Base-by-base conservation (phyloP, 2,329 filamentous ascomycete genomes). In the Pseudocercospora macadamiae region DNA sequence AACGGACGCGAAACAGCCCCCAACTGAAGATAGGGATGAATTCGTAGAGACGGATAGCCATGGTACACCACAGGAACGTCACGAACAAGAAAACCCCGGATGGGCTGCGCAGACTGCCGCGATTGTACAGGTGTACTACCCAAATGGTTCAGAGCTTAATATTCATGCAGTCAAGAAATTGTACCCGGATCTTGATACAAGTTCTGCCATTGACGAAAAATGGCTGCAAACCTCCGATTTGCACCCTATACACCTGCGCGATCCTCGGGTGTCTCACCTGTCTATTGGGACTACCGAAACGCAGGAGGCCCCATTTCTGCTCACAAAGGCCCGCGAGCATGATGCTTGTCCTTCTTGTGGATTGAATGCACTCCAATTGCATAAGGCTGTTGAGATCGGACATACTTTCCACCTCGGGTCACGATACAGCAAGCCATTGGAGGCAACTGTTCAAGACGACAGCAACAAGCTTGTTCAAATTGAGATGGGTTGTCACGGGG, bases 401-500 rank as follows among this genome's bases (percentile, higher is more conserved):
- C 95, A 99, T 74, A 97, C 95, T 0, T 99, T 99, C 76, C 88
- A 96, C 73, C 86, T 99, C 1, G 93, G 93, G 9, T 93, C 90
- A 1, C 86, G 93, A 26, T 99, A 99, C 77, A 93, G 89, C 21
- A 80, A 84, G 18, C 88, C 91, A 0, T 80, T 99, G 0, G 78
- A 82, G 6, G 89, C 90, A 1, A 80, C 76, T 0, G 83, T 95
- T 2, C 66, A 70, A n/a, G 62, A 68, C 45, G 66, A 64, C n/a
- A 70, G 65, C 23, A 70, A 73, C 26, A 64, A 75, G 14, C 73
- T 73, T 7, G 80, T 86, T 0, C 80, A 86, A 0, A 82, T 96
- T 69, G 86, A 96, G 64, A 99, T 99, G 95, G 95, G 95, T 55
- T 99, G 95, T 73, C 91, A 97, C 71, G 95, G 95, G 0, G 96